Evolutionary conservation across 306 rosid genomes (phyloP).

Genomic region (Casuarina glauca): DNA sequence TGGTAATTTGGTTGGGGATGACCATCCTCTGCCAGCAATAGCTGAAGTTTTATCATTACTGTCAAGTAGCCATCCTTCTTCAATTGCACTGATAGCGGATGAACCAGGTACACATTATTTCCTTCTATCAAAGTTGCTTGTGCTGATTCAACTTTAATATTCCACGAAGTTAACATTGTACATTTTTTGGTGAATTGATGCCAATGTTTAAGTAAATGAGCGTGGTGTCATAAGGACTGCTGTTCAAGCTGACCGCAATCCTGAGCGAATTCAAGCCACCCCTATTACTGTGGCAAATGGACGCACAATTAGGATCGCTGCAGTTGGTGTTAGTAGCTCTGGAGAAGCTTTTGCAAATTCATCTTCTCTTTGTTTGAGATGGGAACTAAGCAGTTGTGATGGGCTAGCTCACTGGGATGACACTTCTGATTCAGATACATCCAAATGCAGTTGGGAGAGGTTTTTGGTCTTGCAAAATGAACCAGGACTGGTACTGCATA

Average conservation of each 20-base stretch:
- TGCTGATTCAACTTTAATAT: conserved; percentile 9
- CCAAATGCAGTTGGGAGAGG: conserved; percentile 67
- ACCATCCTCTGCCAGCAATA: conserved; percentile 76
- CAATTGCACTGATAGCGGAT: conserved; percentile 75
- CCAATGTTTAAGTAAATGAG: conserved; percentile 55
- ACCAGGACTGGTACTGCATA: conserved; percentile 70
- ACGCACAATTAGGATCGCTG: conserved; percentile 70
- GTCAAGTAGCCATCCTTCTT: conserved; percentile 65
- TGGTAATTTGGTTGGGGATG: conserved; percentile 89
- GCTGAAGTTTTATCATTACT: conserved; percentile 55
- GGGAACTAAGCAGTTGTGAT: conserved; percentile 77
- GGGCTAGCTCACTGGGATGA: conserved; percentile 80
- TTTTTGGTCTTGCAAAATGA: conserved; percentile 81
- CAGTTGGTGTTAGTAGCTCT: conserved; percentile 64
- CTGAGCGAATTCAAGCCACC: conserved; percentile 45
- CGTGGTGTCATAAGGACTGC: conserved; percentile 54
- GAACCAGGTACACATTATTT: conserved; percentile 61
- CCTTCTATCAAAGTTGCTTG: conserved; percentile 23
- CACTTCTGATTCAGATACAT: conserved; percentile 42
- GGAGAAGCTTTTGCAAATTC: conserved; percentile 89
- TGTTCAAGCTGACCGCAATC: conserved; percentile 63
- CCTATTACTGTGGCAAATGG: conserved; percentile 89
- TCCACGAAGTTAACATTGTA: conserved; percentile 1
- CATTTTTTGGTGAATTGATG: conserved; percentile 28
- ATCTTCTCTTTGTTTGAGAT: conserved; percentile 78